phyloP scores from a whole-genome alignment of 2,329 filamentous ascomycete species.

The Aspergillus hortae region DNA sequence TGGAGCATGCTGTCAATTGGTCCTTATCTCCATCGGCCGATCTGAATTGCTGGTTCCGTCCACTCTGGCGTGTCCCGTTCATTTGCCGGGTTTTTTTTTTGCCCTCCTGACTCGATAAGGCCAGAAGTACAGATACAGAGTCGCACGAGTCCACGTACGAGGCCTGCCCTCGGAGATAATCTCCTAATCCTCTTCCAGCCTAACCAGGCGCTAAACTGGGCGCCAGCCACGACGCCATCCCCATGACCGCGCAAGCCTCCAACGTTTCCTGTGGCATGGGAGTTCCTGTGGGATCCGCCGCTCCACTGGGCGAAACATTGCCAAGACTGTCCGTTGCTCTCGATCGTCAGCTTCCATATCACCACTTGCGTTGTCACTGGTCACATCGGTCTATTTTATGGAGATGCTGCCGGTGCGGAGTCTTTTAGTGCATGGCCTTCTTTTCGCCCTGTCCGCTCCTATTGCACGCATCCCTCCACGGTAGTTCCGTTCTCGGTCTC shows the following conservation, averaged over 20 bases:
- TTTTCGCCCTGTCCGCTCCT: constrained; percentile 2
- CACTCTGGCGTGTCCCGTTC: background rate
- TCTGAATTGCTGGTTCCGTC: background rate
- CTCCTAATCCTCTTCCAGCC: too few species aligned
- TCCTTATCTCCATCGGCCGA: background rate
- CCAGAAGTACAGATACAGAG: background rate
- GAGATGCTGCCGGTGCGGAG: constrained; percentile 8
- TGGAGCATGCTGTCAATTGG: background rate
- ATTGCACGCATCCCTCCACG: background rate
- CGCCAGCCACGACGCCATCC: background rate
- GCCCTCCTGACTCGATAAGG: background rate
- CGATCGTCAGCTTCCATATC: constrained; percentile 20
- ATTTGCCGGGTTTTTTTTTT: background rate
- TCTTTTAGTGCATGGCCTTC: constrained; percentile 7
- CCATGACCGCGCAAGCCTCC: constrained; percentile 1
- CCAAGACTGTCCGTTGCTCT: constrained; percentile 21
- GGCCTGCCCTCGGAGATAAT: too few species aligned
- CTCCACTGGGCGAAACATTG: constrained; percentile 21
- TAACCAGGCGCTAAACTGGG: background rate
- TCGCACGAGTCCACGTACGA: background rate
- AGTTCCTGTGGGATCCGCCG: constrained; percentile 6
- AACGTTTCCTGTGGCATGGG: constrained; percentile 2
- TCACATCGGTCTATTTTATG: constrained; percentile 8
- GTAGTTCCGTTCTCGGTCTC: background rate
- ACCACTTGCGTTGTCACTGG: constrained; percentile 20